Percentiles rank a stretch among this genome's conserved stretches.
These are phyloP conservation scores for Phytophthora litchii DNA, from an alignment of 352 stramenopile genomes.

Conservation along the genomic window DNA sequence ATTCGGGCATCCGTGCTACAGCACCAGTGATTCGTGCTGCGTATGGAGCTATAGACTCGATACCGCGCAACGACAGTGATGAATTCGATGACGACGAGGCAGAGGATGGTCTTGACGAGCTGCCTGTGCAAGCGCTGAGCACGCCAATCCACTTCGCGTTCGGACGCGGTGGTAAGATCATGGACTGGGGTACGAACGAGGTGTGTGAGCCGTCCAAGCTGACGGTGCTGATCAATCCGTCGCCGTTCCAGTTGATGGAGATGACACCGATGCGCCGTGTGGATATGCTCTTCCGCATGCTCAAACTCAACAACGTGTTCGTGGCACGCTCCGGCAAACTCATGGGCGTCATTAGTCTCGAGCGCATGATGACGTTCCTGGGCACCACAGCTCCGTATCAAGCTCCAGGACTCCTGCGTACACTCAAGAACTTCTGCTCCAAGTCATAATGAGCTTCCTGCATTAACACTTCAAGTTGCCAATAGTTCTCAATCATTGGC, in stretches of 20 bases:
- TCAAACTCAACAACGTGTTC: constrained; percentile 91
- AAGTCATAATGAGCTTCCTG: constrained; percentile 12
- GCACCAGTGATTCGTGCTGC: constrained; percentile 17
- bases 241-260: constrained; percentile 83
- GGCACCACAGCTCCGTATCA: constrained; percentile 68
- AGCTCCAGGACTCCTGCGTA: constrained; percentile 56
- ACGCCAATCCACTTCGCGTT: constrained; percentile 76
- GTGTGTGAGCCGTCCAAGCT: constrained; percentile 65
- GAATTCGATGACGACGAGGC: constrained; percentile 17
- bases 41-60: constrained; percentile 36
- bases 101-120: constrained; percentile 19
- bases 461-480: constrained; percentile 10
- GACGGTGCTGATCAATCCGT: constrained; percentile 78
- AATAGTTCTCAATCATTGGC: background rate
- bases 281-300: constrained; percentile 88
- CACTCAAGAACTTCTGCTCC: constrained; percentile 42
- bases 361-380: constrained; percentile 83
- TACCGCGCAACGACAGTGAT: constrained; percentile 9
- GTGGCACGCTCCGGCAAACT: constrained; percentile 80
- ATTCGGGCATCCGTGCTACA: constrained; percentile 8
- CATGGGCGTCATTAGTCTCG: constrained; percentile 80
- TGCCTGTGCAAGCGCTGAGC: constrained; percentile 43
- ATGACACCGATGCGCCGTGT: constrained; percentile 87
- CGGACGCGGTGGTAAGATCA: constrained; percentile 68
- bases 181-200: constrained; percentile 79